Conservation (phyloP, 257 asterid species). For the Voacanga thouarsii region DNA sequence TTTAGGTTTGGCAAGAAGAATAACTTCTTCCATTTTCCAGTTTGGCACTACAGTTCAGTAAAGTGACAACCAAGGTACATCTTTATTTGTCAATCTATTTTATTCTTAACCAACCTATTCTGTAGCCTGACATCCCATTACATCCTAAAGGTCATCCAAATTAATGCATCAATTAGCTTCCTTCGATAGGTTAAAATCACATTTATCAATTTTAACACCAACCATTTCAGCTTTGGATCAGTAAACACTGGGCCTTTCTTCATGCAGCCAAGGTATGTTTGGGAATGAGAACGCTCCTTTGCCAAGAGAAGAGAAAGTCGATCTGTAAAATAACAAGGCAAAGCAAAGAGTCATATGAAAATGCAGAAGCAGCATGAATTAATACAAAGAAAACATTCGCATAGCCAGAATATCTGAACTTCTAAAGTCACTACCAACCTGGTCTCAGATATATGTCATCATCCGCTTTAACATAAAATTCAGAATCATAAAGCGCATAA, state of each 20-base stretch:
- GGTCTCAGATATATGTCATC: conserved; percentile 97
- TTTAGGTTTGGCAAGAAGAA: neutral
- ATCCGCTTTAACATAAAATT: conserved; percentile 95
- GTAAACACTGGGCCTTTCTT: conserved; percentile 96
- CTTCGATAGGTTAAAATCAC: neutral
- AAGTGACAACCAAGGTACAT: neutral
- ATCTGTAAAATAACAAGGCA: conserved; percentile 39
- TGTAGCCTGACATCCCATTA: neutral
- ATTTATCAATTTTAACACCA: conserved; percentile 24
- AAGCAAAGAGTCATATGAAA: neutral
- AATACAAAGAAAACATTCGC: conserved; percentile 5
- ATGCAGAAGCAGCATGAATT: conserved; percentile 14
- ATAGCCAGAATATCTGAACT: conserved; percentile 3
- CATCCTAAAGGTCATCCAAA: neutral
- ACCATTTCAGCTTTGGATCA: conserved; percentile 96
- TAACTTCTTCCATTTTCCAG: neutral
- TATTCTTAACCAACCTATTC: neutral
- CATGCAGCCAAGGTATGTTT: conserved; percentile 97
- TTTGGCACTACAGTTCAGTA: neutral
- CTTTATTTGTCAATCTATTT: neutral
- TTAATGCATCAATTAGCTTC: neutral
- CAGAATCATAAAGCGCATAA: conserved; percentile 83
- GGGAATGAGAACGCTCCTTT: conserved; percentile 90
- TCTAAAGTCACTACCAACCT: conserved; percentile 43
- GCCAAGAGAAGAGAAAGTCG: conserved; percentile 94